phyloP scores from a whole-genome alignment of 129 eudicot species.

The Saussurea involucrata region DNA sequence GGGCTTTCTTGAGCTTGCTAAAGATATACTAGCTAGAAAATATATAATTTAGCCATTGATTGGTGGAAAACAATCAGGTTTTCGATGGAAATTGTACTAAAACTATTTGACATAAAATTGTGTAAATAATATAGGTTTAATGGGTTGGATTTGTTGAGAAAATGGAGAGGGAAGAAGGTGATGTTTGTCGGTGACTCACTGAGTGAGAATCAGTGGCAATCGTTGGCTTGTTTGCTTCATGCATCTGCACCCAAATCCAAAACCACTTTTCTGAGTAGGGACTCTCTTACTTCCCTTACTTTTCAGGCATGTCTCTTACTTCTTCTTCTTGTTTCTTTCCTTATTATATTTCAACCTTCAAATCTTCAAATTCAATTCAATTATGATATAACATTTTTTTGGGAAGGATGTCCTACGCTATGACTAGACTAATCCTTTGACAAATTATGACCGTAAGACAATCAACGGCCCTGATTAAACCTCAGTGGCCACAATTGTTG shows the following conservation, averaged over 20 bases:
- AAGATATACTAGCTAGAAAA: background rate
- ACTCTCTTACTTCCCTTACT: constrained; percentile 48
- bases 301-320: constrained; percentile 48
- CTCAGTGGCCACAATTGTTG: too few species aligned
- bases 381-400: too few species aligned
- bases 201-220: constrained; percentile 59
- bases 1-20: background rate
- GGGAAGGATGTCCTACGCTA: too few species aligned
- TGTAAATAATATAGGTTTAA: constrained; percentile 37
- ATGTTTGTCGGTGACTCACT: constrained; percentile 68
- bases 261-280: constrained; percentile 26
- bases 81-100: background rate
- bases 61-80: background rate
- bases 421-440: too few species aligned
- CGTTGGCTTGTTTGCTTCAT: constrained; percentile 60
- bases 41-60: background rate
- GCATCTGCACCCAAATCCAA: constrained; percentile 31
- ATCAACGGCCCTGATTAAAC: too few species aligned
- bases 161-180: constrained; percentile 50
- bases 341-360: too few species aligned
- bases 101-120: background rate
- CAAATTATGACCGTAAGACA: too few species aligned
- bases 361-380: background rate
- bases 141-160: constrained; percentile 47
- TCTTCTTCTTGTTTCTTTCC: background rate